phyloP scores from a whole-genome alignment of 148 eudicot species.

The Amaranthus cruentus region DNA sequence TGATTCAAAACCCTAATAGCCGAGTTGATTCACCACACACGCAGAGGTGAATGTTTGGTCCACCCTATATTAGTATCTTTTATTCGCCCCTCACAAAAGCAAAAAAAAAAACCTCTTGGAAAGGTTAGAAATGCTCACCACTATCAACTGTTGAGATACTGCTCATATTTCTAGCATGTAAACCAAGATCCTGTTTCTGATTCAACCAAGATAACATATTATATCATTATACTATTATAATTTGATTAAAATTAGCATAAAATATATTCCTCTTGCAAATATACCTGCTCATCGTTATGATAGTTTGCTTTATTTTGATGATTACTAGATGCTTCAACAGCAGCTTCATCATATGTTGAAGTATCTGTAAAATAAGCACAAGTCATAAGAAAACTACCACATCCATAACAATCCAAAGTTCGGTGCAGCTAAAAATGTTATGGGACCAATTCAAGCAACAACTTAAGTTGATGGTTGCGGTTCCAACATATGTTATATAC shows the following conservation, averaged over 20 bases:
- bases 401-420: no score
- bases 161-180: constrained; percentile 81
- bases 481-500: no score
- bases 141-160: constrained; percentile 79
- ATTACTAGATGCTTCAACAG: constrained; percentile 35
- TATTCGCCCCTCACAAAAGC: neutral
- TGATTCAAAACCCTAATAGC: no score
- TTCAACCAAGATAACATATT: constrained; percentile 9
- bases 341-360: constrained; percentile 29
- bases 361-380: constrained; percentile 33
- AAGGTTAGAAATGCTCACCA: constrained; percentile 48
- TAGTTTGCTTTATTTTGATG: constrained; percentile 41
- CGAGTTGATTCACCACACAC: no score
- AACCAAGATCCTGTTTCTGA: constrained; percentile 49
- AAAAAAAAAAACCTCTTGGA: neutral
- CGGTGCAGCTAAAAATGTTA: no score
- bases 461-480: no score
- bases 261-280: neutral
- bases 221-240: neutral
- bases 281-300: constrained; percentile 51
- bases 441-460: no score
- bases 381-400: no score
- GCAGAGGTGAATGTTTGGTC: no score
- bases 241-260: neutral
- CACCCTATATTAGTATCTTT: no score